Evolutionary conservation across 345 rosid genomes (phyloP).

Genomic region (Eutrema yunnanense): DNA sequence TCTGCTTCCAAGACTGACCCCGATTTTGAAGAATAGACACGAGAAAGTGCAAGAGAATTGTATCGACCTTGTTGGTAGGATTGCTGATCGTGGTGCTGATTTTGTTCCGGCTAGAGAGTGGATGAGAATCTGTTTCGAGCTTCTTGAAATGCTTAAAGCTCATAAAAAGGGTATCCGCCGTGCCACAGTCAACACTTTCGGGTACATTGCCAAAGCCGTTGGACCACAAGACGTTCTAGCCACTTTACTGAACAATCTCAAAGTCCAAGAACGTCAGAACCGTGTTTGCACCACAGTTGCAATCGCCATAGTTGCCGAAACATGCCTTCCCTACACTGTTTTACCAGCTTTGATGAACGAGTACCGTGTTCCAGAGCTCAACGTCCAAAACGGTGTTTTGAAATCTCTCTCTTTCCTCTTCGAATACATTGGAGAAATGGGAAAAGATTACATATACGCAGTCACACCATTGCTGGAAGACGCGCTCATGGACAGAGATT

Average conservation of each 20-base stretch:
- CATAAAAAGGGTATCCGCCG: constrained; percentile 98
- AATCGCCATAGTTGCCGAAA: constrained; percentile 94
- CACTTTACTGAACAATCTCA: constrained; percentile 88
- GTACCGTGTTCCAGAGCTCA: constrained; percentile 96
- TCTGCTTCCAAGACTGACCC: constrained; percentile 95
- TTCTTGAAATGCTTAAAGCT: constrained; percentile 99
- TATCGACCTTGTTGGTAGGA: constrained; percentile 96
- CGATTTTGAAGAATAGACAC: constrained; percentile 95
- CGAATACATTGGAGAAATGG: constrained; percentile 99
- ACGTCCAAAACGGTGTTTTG: constrained; percentile 96
- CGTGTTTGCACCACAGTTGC: constrained; percentile 99
- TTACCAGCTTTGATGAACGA: constrained; percentile 97
- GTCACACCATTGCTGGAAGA: constrained; percentile 98
- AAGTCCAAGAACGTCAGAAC: constrained; percentile 98
- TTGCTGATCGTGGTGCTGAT: constrained; percentile 99
- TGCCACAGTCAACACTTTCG: constrained; percentile 95
- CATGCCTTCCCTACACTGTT: constrained; percentile 94
- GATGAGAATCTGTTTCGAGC: constrained; percentile 99
- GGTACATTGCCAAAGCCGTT: constrained; percentile 97
- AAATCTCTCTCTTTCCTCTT: constrained; percentile 93
- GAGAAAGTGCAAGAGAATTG: constrained; percentile 99
- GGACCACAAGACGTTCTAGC: constrained; percentile 99
- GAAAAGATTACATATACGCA: constrained; percentile 95
- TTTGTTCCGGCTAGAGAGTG: constrained; percentile 99
- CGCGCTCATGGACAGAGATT: constrained; percentile 95